These are phyloP conservation scores for Ceratocystis huliohia DNA, from an alignment of 2,329 filamentous ascomycete genomes.

Conservation along the genomic window DNA sequence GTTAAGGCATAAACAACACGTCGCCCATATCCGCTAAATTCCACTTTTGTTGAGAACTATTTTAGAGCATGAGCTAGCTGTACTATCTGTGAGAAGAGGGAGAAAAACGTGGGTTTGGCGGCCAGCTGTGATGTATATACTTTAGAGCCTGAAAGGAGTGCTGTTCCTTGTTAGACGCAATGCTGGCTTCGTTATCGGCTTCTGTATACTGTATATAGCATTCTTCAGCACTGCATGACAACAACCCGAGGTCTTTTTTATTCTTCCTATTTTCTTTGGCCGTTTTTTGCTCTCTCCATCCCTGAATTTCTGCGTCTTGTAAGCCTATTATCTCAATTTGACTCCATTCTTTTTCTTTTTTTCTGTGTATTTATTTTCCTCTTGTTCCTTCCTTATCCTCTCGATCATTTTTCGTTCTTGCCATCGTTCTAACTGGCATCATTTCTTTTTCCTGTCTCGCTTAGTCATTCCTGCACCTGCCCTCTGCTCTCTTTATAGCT, in stretches of 20 bases:
- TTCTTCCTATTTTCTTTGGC: slow-evolving; percentile 3
- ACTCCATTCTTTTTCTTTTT: not conserved
- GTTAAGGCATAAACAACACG: not conserved
- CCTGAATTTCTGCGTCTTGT: not conserved
- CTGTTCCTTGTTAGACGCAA: too few relatives aligned
- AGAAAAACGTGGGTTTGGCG: not conserved
- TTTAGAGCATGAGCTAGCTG: not conserved
- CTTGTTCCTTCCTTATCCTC: not conserved
- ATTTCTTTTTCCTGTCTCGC: too few relatives aligned
- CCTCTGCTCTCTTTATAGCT: too few relatives aligned
- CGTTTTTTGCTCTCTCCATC: not conserved
- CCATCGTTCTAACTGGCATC: too few relatives aligned
- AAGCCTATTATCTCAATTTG: not conserved
- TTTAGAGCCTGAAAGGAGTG: too few relatives aligned
- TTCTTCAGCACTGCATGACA: not conserved
- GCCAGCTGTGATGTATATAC: too few relatives aligned
- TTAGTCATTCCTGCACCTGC: too few relatives aligned
- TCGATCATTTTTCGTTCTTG: not conserved
- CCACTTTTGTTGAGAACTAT: not conserved
- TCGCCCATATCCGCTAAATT: not conserved
- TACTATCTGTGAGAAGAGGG: not conserved
- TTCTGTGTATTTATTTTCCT: slow-evolving; percentile 2
- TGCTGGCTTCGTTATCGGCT: not conserved
- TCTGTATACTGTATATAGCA: not conserved
- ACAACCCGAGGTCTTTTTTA: too few relatives aligned